Evolutionary conservation across 371 early-diverging fungal species (phyloP).

Genomic region (Haplosporangium sp.): DNA sequence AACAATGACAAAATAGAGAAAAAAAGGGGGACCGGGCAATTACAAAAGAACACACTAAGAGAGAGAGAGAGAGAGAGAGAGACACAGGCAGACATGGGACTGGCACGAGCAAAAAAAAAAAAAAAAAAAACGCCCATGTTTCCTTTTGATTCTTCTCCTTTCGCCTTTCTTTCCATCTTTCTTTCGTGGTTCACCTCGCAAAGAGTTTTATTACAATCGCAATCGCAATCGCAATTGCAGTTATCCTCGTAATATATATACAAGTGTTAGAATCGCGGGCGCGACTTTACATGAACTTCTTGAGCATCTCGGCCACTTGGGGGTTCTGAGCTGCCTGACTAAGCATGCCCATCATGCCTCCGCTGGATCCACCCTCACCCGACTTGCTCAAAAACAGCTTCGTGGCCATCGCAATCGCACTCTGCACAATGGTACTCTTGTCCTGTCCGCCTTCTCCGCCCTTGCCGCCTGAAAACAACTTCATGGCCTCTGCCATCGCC

Average conservation of each 20-base stretch:
- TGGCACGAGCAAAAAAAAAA: background rate
- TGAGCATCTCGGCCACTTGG: slow-evolving; percentile 15
- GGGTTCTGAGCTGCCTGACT: slow-evolving; percentile 26
- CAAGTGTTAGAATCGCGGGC: background rate
- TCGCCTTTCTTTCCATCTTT: background rate
- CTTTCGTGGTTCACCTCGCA: too few relatives aligned
- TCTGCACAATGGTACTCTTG: slow-evolving; percentile 58
- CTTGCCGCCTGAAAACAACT: slow-evolving; percentile 57
- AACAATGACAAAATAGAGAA: background rate
- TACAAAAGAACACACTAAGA: too few relatives aligned
- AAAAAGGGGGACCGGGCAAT: background rate
- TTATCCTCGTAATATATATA: background rate
- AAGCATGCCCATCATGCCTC: slow-evolving; percentile 13
- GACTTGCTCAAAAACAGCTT: slow-evolving; percentile 61
- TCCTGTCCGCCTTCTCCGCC: too few relatives aligned
- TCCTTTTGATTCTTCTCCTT: background rate
- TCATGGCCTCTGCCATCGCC: slow-evolving; percentile 65
- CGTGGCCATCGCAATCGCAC: slow-evolving; percentile 63
- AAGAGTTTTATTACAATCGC: too few relatives aligned
- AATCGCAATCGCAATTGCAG: too few relatives aligned
- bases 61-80: background rate
- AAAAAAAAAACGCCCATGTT: background rate
- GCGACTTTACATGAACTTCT: slow-evolving; percentile 24
- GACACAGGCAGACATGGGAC: background rate
- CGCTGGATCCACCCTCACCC: slow-evolving; percentile 40